Percentiles rank a stretch among this genome's conserved stretches.
Conservation (phyloP, 495 filamentous ascomycete genomes). For the Jackrogersella multiformis region DNA sequence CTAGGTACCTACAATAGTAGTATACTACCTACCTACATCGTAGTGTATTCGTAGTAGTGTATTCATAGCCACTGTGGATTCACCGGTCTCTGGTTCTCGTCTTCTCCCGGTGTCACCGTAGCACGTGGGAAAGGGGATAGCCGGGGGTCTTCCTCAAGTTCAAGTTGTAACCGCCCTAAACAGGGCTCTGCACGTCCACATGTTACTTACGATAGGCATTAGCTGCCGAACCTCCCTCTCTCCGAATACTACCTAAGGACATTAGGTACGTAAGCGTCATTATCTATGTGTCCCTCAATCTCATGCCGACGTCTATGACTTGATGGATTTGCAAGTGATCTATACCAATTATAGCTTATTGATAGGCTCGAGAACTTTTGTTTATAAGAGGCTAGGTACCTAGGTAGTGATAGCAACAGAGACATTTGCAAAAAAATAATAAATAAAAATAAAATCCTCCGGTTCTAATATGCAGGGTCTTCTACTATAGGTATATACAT, state of each 20-base stretch:
- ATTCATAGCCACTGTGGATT: slow-evolving; percentile 13
- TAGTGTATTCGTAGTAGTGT: no score
- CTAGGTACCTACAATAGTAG: no score
- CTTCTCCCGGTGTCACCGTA: slow-evolving; percentile 25
- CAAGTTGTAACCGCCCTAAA: background rate
- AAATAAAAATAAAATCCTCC: slow-evolving; percentile 1
- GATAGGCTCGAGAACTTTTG: background rate
- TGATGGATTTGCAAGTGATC: background rate
- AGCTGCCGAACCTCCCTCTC: slow-evolving; percentile 3
- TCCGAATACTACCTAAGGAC: no score
- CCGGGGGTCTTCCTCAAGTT: slow-evolving; percentile 1
- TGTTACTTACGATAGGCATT: background rate
- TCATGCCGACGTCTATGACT: background rate
- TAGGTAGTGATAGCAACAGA: no score
- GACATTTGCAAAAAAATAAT: no score
- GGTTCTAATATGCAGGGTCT: slow-evolving; percentile 15
- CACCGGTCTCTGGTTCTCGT: slow-evolving; percentile 8
- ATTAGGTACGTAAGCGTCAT: background rate
- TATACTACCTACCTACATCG: no score
- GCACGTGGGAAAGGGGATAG: slow-evolving; percentile 24
- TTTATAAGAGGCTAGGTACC: background rate
- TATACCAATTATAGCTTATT: no score
- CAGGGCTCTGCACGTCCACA: slow-evolving; percentile 15
- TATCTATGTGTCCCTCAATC: background rate
- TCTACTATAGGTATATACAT: slow-evolving; percentile 22